Evolutionary conservation across 116 monocot species (phyloP).

Genomic region (Iris pallida): DNA sequence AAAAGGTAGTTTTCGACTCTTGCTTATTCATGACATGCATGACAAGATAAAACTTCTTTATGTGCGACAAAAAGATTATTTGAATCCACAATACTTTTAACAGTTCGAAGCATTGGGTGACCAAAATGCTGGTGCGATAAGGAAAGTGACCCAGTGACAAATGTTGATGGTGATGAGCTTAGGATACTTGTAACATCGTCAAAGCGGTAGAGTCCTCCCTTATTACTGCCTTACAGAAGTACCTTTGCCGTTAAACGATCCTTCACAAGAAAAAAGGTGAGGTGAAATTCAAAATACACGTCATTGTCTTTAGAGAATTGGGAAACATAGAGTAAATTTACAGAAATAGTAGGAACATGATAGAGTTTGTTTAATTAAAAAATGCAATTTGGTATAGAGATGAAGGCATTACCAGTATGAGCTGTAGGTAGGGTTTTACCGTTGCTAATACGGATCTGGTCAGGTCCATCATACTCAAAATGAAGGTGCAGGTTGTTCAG

Average conservation of each 20-base stretch:
- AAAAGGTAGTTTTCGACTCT: too few relatives aligned
- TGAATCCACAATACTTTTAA: too few relatives aligned
- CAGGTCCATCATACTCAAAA: too few relatives aligned
- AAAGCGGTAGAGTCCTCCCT: neutral
- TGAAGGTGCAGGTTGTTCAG: neutral
- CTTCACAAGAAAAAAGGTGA: constrained; percentile 11
- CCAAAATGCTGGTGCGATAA: neutral
- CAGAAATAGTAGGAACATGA: constrained; percentile 6
- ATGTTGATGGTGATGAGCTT: neutral
- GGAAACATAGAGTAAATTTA: constrained; percentile 9
- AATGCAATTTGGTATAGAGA: neutral
- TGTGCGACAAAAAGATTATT: too few relatives aligned
- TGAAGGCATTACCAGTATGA: neutral
- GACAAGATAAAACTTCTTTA: neutral
- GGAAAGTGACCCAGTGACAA: neutral
- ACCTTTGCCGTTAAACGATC: neutral
- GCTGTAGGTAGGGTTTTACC: neutral
- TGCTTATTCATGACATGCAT: neutral
- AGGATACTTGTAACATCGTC: neutral
- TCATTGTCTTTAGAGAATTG: constrained; percentile 11
- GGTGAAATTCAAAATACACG: constrained; percentile 10
- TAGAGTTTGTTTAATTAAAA: constrained; percentile 2
- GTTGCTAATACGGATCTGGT: neutral
- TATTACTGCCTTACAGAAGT: neutral
- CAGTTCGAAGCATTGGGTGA: neutral